These are phyloP conservation scores for Fusarium keratoplasticum DNA, from an alignment of 2,329 filamentous ascomycete genomes.

Conservation along the genomic window DNA sequence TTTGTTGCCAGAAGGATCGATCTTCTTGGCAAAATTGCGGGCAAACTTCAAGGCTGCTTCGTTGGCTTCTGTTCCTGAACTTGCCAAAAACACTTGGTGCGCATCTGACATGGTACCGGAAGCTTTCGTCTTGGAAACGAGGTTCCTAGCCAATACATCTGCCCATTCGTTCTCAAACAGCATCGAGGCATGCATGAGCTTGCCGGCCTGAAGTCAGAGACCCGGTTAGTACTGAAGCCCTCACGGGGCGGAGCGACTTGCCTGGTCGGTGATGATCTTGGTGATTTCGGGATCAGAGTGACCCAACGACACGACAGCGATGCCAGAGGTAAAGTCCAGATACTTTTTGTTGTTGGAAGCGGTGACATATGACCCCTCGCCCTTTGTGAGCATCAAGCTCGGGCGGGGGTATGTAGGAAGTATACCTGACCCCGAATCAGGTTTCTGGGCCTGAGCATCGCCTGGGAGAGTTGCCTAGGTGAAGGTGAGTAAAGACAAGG, in stretches of 20 bases:
- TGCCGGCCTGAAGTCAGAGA: neutral
- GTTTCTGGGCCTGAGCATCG: neutral
- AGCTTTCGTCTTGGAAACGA: constrained; percentile 1
- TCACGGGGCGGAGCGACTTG: neutral
- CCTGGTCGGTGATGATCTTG: constrained; percentile 3
- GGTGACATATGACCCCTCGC: constrained; percentile 3
- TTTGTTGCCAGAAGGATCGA: constrained; percentile 1
- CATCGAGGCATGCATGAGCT: constrained; percentile 7
- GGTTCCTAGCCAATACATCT: neutral
- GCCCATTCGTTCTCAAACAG: constrained; percentile 13
- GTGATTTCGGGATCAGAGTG: constrained; percentile 3
- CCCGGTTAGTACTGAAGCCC: neutral
- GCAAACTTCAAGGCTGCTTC: constrained; percentile 11
- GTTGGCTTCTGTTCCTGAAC: constrained; percentile 9
- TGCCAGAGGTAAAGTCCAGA: constrained; percentile 8
- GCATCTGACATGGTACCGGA: constrained; percentile 9
- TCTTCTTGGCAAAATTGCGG: neutral
- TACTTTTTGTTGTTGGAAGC: neutral
- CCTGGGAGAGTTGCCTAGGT: neutral
- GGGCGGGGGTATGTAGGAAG: constrained; percentile 12
- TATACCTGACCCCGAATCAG: neutral
- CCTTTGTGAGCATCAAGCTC: neutral
- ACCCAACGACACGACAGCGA: constrained; percentile 1
- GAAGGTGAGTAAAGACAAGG: neutral
- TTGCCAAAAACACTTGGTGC: constrained; percentile 2